Evolutionary conservation across 108 stramenopile genomes (phyloP).

Genomic region (Skeletonema tropicum): DNA sequence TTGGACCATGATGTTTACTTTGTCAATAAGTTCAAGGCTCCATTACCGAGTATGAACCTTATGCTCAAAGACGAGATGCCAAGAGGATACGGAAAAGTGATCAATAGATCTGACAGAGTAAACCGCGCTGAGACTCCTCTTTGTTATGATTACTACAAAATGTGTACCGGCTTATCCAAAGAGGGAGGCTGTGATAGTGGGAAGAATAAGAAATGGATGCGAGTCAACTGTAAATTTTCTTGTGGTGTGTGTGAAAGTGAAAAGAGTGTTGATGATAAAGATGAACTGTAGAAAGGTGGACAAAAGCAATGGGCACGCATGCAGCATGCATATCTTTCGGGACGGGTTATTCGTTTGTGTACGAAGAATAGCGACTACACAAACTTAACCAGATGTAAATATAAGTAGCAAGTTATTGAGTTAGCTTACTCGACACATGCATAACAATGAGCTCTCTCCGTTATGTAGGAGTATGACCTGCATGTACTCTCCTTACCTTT

Average conservation of each 20-base stretch:
- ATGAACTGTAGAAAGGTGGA: neutral
- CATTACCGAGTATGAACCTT: constrained; percentile 27
- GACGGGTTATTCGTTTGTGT: too few relatives aligned
- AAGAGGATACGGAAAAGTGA: constrained; percentile 58
- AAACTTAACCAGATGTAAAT: too few relatives aligned
- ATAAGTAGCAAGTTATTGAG: too few relatives aligned
- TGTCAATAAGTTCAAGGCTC: constrained; percentile 22
- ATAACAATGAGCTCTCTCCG: too few relatives aligned
- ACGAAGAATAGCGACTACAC: too few relatives aligned
- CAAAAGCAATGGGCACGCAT: neutral
- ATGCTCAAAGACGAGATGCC: constrained; percentile 66
- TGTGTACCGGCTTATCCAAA: constrained; percentile 23
- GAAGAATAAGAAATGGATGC: constrained; percentile 40
- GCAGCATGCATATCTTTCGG: too few relatives aligned
- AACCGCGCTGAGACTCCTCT: constrained; percentile 39
- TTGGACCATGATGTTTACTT: constrained; percentile 25
- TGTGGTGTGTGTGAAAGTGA: constrained; percentile 42
- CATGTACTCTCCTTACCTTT: too few relatives aligned
- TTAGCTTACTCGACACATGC: too few relatives aligned
- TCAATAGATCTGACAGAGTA: constrained; percentile 45
- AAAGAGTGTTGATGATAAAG: neutral
- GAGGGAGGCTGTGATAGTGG: constrained; percentile 25
- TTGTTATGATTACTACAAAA: constrained; percentile 49
- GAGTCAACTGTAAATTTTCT: constrained; percentile 35
- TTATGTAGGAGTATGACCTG: too few relatives aligned